Base-by-base conservation (phyloP, 73 alveolate species). In the Paramecium pentaurelia region DNA sequence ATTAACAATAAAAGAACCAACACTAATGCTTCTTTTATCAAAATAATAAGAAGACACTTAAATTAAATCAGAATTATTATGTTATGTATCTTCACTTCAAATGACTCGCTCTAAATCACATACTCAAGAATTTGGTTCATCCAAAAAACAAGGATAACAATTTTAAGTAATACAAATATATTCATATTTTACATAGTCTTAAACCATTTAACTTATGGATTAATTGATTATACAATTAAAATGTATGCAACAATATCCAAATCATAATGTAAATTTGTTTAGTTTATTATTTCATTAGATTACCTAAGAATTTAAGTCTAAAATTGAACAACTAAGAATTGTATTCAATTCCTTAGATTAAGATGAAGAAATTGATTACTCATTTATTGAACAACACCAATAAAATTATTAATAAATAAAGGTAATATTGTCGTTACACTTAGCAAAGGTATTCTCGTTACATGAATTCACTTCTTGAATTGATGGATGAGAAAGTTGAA, bases 401-500 rank as follows among this genome's bases (percentile, higher is more conserved):
- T 28, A 12, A 2, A 64, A 12, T 20, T 64, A 64, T 34, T 12
- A 5, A 64, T 27, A 11, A 14, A 32, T 64, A 27, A 64, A 64
- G 84, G 84, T 64, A 64, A 64, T 64, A 64, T 28, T 12, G 84
- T 32, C 84, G 47, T 64, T 12, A 64, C 84, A 64, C 84, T 64
- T 64, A 73, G 87, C 60, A 73, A 73, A 80, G 91, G 75, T 80
- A 80, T 47, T 80, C 77, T 32, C 47, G 75, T 9, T 80, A 80
- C 34, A 80, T 80, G 91, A 80, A 80, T 36, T 80, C 71, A 28
- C 58, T 80, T 18, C 47, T 80, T 22, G 71, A 18, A 25, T 36
- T 80, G 38, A 80, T 80, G 91, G 91, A 80, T 80, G 91, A 80
- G 91, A 80, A 80, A 36, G 75, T 80, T 3, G 71, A 34, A 47